phyloP scores from a whole-genome alignment of 108 stramenopile genomes.

The Skeletonema menzelii region DNA sequence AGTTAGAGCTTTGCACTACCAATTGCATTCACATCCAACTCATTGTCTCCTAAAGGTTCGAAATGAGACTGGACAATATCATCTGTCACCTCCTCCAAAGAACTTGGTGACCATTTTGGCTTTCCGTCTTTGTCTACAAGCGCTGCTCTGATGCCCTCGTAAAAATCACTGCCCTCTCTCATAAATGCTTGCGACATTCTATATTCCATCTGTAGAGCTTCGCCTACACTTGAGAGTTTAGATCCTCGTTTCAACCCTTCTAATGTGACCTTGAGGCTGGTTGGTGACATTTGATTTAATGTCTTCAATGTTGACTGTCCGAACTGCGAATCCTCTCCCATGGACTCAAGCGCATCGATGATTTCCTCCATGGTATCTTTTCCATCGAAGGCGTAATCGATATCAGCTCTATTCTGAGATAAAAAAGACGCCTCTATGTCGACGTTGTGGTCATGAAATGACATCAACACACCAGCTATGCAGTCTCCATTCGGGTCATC shows the following conservation, averaged over 20 bases:
- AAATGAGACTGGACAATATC: constrained; percentile 66
- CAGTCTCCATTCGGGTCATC: constrained; percentile 36
- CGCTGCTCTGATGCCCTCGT: constrained; percentile 95
- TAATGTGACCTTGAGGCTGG: constrained; percentile 72
- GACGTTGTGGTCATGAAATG: constrained; percentile 53
- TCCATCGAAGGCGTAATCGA: constrained; percentile 58
- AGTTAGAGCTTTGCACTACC: constrained; percentile 3
- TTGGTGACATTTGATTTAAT: constrained; percentile 80
- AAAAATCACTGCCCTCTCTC: constrained; percentile 80
- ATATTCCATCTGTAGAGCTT: constrained; percentile 84
- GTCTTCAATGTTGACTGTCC: constrained; percentile 55
- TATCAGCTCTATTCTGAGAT: constrained; percentile 43
- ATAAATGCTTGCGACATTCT: constrained; percentile 72
- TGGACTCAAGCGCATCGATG: constrained; percentile 45
- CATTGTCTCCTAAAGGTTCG: constrained; percentile 55
- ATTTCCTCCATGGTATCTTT: constrained; percentile 62
- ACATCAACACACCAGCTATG: constrained; percentile 45
- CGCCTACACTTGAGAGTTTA: constrained; percentile 39
- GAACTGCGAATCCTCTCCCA: constrained; percentile 53
- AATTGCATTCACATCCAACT: constrained; percentile 17
- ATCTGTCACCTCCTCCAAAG: constrained; percentile 56
- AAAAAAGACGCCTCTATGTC: constrained; percentile 51
- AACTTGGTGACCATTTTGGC: constrained; percentile 83
- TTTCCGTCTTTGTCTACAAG: constrained; percentile 90
- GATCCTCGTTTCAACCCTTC: constrained; percentile 76